Percentiles rank a stretch among this genome's conserved stretches.
phyloP scores from a whole-genome alignment of 129 eudicot genomes.

The Saussurea involucrata region DNA sequence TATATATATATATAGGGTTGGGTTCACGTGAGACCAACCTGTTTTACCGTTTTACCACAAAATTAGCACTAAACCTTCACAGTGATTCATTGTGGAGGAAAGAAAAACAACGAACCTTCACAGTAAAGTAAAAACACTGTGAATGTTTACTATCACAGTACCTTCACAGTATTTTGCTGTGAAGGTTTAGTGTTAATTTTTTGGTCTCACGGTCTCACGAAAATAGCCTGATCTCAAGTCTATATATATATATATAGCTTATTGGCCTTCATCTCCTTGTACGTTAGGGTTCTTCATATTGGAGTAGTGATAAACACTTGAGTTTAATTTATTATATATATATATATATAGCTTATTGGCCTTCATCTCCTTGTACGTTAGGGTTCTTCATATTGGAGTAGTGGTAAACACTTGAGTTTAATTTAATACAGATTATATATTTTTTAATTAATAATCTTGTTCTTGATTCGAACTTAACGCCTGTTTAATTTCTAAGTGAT shows the following conservation, averaged over 20 bases:
- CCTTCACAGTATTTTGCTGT: too few relatives aligned
- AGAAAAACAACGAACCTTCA: too few relatives aligned
- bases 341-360: too few relatives aligned
- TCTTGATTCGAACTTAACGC: conserved; percentile 2
- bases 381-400: conserved; percentile 3
- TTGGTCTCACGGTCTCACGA: too few relatives aligned
- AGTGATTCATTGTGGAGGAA: not conserved
- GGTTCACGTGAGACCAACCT: too few relatives aligned
- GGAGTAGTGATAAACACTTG: conserved; percentile 7
- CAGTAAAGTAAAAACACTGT: too few relatives aligned
- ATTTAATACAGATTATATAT: not conserved
- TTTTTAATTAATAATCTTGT: not conserved
- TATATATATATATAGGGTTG: not conserved
- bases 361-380: not conserved
- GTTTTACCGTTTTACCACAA: too few relatives aligned
- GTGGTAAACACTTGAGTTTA: conserved; percentile 6
- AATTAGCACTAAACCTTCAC: too few relatives aligned
- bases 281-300: not conserved
- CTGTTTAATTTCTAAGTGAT: not conserved
- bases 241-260: not conserved
- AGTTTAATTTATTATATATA: too few relatives aligned
- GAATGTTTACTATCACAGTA: too few relatives aligned
- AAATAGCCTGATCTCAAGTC: too few relatives aligned
- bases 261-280: not conserved
- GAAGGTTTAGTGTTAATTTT: too few relatives aligned